Evolutionary conservation across 2,329 filamentous ascomycete species (phyloP), one percentile per base, ranked within the genome.

Genomic region (Beauveria sp.): DNA sequence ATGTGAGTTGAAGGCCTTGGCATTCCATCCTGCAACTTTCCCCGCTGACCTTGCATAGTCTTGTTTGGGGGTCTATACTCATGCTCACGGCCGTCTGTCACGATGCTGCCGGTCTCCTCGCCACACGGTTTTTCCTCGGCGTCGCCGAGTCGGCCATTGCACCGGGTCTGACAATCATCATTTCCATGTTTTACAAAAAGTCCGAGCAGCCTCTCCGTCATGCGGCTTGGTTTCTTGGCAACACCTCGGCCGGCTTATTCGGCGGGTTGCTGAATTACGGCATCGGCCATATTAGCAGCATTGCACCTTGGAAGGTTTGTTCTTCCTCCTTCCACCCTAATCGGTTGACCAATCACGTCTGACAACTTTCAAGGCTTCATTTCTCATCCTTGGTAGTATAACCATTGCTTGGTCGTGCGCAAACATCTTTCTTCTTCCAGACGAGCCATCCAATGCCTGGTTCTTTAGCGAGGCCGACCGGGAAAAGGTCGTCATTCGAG

Each of bases 301-400:
- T 83, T 6, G 72, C 76, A 0, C 70, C 74, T 26, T 85, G 81
- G 81, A 81, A 80, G 76, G 82, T 60, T 42, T 38, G 40, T 26
- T 24, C 28, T 40, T 7, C 40, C 16, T n/a, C 40, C 14, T 47
- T 47, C 3, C 30, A 12, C 2, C 45, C 45, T 12, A 6, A 38
- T 38, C 2, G 34, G 14, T 14, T 14, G 34, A 6, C 34, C 12
- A 38, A 38, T 38, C 12, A 38, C 24, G 20, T 22, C 46, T 22
- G 4, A 49, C 34, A 38, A 14, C 34, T 38, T 16, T 38, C 5
- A 34, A 58, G 55, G 43, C 56, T 38, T 40, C 45, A 4, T 60
- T 60, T 22, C 22, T 60, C 20, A 60, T 60, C 3, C 49, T 60
- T 38, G 58, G 58, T 9, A 40, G 34, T 5, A n/a, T 26, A 5